Conservation (phyloP, 768 basidiomycete species). For the Amanita phalloides region DNA sequence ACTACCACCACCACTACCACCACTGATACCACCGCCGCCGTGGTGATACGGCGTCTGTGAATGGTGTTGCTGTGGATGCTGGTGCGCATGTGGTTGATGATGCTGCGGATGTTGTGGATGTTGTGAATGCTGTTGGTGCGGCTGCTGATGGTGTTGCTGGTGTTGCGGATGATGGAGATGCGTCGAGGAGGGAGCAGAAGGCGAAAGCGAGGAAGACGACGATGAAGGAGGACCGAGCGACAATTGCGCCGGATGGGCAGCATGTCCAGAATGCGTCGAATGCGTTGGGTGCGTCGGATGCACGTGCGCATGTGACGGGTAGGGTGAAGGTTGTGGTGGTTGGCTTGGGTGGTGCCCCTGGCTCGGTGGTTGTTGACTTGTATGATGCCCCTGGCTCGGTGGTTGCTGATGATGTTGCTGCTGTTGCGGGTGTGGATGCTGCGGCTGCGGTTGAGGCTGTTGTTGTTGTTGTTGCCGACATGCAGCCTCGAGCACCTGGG, state of each 20-base stretch:
- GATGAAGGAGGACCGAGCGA: neutral
- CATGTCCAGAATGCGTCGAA: neutral
- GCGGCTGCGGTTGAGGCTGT: neutral
- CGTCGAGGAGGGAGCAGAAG: neutral
- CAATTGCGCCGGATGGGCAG: neutral
- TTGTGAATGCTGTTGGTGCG: neutral
- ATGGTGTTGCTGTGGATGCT: neutral
- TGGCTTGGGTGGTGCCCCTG: neutral
- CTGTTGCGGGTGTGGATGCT: neutral
- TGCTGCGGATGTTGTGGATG: neutral
- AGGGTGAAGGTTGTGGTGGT: neutral
- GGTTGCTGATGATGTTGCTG: neutral
- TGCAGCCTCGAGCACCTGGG: constrained; percentile 36
- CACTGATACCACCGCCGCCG: neutral
- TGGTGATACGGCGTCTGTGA: neutral
- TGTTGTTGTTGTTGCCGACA: constrained; percentile 2
- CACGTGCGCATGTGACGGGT: neutral
- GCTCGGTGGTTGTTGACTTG: neutral
- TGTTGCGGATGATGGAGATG: neutral
- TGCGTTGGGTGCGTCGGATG: neutral
- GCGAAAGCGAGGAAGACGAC: neutral
- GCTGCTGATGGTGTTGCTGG: neutral
- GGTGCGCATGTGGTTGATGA: neutral
- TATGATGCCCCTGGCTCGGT: neutral
- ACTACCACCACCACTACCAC: neutral